These are phyloP conservation scores for Mucor lusitanicus DNA, from an alignment of 371 early-diverging fungal species.

Conservation along the genomic window DNA sequence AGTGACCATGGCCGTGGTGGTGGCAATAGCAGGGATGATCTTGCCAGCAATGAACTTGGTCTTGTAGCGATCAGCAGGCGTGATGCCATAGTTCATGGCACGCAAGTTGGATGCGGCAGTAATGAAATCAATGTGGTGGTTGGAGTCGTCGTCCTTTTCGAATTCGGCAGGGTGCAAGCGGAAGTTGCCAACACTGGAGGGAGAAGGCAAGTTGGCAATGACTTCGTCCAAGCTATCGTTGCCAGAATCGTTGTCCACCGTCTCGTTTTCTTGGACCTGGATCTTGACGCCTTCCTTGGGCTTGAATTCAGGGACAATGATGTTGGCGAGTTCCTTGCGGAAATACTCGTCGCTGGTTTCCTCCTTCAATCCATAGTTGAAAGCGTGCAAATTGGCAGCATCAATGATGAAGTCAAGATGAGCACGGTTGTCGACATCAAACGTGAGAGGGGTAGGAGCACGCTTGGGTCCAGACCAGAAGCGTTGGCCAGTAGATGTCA, in stretches of 20 bases:
- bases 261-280: slow-evolving; percentile 91
- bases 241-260: slow-evolving; percentile 36
- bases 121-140: slow-evolving; percentile 99
- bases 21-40: slow-evolving; percentile 99
- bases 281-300: slow-evolving; percentile 96
- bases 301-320: slow-evolving; percentile 84
- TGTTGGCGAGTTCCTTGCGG: slow-evolving; percentile 63
- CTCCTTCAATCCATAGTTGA: slow-evolving; percentile 89
- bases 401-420: slow-evolving; percentile 94
- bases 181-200: slow-evolving; percentile 73
- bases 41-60: slow-evolving; percentile 99
- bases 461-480: slow-evolving; percentile 99
- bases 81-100: slow-evolving; percentile 96
- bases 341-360: slow-evolving; percentile 73
- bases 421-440: slow-evolving; percentile 73
- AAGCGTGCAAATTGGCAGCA: slow-evolving; percentile 95
- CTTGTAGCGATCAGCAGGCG: slow-evolving; percentile 90
- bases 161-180: slow-evolving; percentile 90
- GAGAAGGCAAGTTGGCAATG: slow-evolving; percentile 69
- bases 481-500: slow-evolving; percentile 90
- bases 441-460: slow-evolving; percentile 86
- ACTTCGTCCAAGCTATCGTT: slow-evolving; percentile 70
- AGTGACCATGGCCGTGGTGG: slow-evolving; percentile 99
- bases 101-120: slow-evolving; percentile 98
- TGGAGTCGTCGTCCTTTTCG: slow-evolving; percentile 99